Conservation (phyloP, 495 filamentous ascomycete genomes). For the Trichoderma virens region DNA sequence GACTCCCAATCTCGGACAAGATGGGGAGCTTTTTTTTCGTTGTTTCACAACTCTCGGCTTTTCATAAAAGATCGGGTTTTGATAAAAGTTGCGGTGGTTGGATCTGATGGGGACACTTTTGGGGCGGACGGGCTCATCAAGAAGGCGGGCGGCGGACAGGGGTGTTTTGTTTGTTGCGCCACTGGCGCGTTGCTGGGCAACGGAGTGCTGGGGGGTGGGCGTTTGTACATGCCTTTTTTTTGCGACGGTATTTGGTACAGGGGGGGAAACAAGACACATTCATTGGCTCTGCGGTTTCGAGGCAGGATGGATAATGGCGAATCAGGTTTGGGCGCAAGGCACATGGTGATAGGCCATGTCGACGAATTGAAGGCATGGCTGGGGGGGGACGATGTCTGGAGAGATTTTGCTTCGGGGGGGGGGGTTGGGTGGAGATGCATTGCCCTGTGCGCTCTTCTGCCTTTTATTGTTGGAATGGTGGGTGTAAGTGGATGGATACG, state of each 20-base stretch:
- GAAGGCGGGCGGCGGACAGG: neutral
- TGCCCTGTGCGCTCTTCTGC: neutral
- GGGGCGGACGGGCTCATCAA: neutral
- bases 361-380: neutral
- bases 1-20: neutral
- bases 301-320: no score
- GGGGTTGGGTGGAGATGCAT: neutral
- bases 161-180: constrained; percentile 4
- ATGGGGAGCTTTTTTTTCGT: neutral
- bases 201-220: neutral
- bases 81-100: neutral
- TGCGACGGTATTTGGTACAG: no score
- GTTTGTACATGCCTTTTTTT: no score
- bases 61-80: constrained; percentile 8
- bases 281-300: no score
- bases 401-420: no score
- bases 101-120: neutral
- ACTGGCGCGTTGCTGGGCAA: neutral
- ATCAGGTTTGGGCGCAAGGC: neutral
- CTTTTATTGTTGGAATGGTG: no score
- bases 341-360: neutral
- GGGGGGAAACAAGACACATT: no score
- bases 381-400: neutral
- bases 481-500: no score
- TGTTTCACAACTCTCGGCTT: no score